A percentile compares a stretch with the other conserved stretches of the same genome.
Conservation (phyloP, 176 grass and related monocot species). For the Oryza australiensis region DNA sequence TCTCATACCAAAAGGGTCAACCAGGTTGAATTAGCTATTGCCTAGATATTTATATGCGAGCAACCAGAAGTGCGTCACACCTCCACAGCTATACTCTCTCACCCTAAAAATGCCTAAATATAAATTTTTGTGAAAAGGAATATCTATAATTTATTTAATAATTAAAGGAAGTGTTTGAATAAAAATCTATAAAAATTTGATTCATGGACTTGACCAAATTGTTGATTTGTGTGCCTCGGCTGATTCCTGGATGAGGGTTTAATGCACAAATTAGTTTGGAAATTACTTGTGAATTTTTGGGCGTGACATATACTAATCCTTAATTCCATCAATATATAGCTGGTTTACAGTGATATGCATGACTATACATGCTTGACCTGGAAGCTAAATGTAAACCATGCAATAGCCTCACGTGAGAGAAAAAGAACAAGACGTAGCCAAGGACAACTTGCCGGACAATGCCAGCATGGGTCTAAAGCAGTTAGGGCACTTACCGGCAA, state of each 20-base stretch:
- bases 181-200: no score
- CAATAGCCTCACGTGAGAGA: conserved; percentile 58
- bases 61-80: neutral
- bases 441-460: conserved; percentile 68
- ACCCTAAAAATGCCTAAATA: no score
- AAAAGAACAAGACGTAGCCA: conserved; percentile 80
- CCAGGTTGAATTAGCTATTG: neutral
- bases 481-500: conserved; percentile 47
- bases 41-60: neutral
- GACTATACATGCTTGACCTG: neutral
- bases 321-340: neutral
- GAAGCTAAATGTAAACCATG: conserved; percentile 20
- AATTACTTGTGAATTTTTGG: no score
- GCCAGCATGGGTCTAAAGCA: conserved; percentile 27
- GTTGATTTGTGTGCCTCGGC: no score
- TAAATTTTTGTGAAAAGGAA: no score
- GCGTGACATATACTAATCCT: no score
- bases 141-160: no score
- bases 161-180: no score
- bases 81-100: no score
- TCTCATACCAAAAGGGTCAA: neutral
- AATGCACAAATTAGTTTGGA: no score
- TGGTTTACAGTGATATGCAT: neutral
- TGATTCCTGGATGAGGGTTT: no score
- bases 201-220: no score